These are phyloP conservation scores for Stagonosporopsis vannaccii DNA, from an alignment of 2,329 filamentous ascomycete species.

Conservation along the genomic window DNA sequence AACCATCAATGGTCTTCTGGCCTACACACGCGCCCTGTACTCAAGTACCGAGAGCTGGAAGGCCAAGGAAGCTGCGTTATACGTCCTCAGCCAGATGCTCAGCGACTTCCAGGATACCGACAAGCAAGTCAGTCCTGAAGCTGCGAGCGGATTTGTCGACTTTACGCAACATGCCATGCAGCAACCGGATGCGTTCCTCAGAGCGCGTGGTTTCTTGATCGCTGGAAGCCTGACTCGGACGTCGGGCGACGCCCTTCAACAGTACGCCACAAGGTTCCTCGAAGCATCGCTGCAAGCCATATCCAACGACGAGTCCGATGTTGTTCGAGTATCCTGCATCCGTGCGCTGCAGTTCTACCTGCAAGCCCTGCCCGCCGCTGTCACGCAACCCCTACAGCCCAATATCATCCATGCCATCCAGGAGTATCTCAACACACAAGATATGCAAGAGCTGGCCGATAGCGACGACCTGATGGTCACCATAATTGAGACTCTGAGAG, in stretches of 20 bases:
- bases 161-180: constrained; percentile 81
- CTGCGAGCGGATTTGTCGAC: constrained; percentile 77
- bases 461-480: constrained; percentile 92
- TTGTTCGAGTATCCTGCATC: constrained; percentile 91
- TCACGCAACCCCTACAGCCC: constrained; percentile 66
- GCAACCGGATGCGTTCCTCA: constrained; percentile 75
- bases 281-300: constrained; percentile 79
- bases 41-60: constrained; percentile 64
- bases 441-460: constrained; percentile 82
- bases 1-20: constrained; percentile 79
- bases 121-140: constrained; percentile 71
- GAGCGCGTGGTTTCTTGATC: constrained; percentile 86
- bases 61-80: constrained; percentile 80
- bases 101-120: constrained; percentile 82
- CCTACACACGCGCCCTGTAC: constrained; percentile 78
- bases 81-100: constrained; percentile 82
- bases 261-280: constrained; percentile 68
- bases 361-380: constrained; percentile 58
- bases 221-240: constrained; percentile 80
- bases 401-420: constrained; percentile 67
- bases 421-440: constrained; percentile 79
- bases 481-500: constrained; percentile 83
- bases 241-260: constrained; percentile 62
- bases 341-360: constrained; percentile 79
- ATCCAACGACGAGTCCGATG: constrained; percentile 77